Base-by-base conservation (phyloP, 1,284 basidiomycete species). In the Melampsora larici-populina region DNA sequence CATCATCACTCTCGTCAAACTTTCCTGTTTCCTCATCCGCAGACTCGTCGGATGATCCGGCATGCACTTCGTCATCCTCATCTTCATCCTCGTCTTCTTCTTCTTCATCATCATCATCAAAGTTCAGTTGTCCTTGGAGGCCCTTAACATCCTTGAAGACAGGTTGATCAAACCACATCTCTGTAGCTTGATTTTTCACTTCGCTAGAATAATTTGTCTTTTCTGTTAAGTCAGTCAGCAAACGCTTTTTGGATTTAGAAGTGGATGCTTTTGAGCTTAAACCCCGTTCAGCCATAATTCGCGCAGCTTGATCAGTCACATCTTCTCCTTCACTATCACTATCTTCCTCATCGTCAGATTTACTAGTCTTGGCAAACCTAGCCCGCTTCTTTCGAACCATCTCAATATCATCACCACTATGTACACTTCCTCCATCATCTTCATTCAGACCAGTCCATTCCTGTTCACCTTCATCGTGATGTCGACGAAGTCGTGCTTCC, bases 161-260 rank as follows among this genome's bases (percentile, higher is more conserved):
- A 70, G 92, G 91, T 84, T 98, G 97, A 82, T 93, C 92, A 84
- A 99, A 99, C 97, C 97, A 99, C 26, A 98, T 84, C 79, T 87
- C 87, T 18, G 88, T 87, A 64, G 87, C 86, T 29, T 86, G 84
- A 79, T 86, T 73, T 75, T 84, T 82, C 49, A 71, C 79, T 51
- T 74, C 69, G 46, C 36, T 65, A 31, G 77, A 69, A 3, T 43
- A 26, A 78, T 83, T 80, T 26, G 80, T 80, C 21, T 81, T 73
- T 26, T 81, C 79, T 65, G 82, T 62, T 71, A 76, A 64, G 66
- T 81, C 78, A 79, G 79, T 65, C 66, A 78, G 43, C 58, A 46
- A 3, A 40, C 55, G 9, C 36, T 67, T 36, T 62, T 69, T 46
- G 76, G 75, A 69, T 78, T 82, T 78, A 1, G 80, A 78, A 78